phyloP scores from a whole-genome alignment of 2,329 filamentous ascomycete species.

The Sphaerulina populicola region DNA sequence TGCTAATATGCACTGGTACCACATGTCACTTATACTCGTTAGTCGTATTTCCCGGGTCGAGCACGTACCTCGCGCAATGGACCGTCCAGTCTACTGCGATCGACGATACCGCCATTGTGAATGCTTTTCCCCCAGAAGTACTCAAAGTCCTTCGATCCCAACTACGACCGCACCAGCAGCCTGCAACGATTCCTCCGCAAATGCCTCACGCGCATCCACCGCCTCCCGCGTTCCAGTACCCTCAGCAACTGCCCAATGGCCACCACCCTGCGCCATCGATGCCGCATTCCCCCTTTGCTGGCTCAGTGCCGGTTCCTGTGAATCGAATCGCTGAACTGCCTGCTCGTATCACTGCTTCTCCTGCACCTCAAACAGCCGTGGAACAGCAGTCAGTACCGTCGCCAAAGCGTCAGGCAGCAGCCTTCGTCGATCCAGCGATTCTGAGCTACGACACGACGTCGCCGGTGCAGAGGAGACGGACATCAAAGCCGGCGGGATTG shows the following conservation, averaged over 20 bases:
- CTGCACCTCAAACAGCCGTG: slow-evolving; percentile 10
- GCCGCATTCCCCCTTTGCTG: slow-evolving; percentile 9
- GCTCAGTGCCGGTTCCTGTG: slow-evolving; percentile 7
- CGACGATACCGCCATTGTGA: slow-evolving; percentile 48
- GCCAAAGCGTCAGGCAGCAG: slow-evolving; percentile 33
- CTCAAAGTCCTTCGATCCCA: neutral
- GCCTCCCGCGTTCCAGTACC: slow-evolving; percentile 2
- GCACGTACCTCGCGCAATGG: slow-evolving; percentile 46
- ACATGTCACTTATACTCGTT: slow-evolving; percentile 26
- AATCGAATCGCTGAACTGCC: slow-evolving; percentile 21
- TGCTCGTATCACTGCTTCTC: slow-evolving; percentile 13
- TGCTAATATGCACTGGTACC: neutral
- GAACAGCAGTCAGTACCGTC: slow-evolving; percentile 18
- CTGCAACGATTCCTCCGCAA: slow-evolving; percentile 1
- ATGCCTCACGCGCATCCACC: slow-evolving; percentile 3
- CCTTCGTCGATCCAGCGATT: slow-evolving; percentile 76
- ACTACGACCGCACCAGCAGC: slow-evolving; percentile 2
- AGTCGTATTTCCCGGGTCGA: slow-evolving; percentile 49
- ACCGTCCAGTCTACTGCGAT: slow-evolving; percentile 52
- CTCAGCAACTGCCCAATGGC: slow-evolving; percentile 7
- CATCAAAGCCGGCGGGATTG: slow-evolving; percentile 24
- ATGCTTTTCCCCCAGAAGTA: slow-evolving; percentile 11
- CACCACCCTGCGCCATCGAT: slow-evolving; percentile 4
- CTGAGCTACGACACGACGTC: slow-evolving; percentile 52
- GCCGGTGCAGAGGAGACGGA: slow-evolving; percentile 23